Evolutionary conservation across 768 basidiomycete genomes (phyloP).

Genomic region (Leccinum broughii): DNA sequence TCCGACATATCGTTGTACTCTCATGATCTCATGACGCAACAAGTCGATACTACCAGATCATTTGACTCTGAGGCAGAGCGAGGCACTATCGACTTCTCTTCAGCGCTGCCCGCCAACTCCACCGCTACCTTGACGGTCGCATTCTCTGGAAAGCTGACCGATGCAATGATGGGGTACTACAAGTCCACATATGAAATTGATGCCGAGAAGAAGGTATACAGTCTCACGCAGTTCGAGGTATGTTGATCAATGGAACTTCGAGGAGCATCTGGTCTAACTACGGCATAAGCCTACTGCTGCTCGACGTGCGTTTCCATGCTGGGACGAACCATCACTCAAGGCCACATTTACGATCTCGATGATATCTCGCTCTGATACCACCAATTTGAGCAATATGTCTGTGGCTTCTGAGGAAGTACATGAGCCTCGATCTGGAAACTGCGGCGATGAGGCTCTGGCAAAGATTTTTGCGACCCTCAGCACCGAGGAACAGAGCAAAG

Average conservation of each 20-base stretch:
- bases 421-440: constrained; percentile 34
- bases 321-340: constrained; percentile 93
- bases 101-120: constrained; percentile 60
- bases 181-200: constrained; percentile 62
- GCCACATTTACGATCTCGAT: constrained; percentile 77
- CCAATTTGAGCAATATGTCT: constrained; percentile 88
- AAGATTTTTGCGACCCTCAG: constrained; percentile 45
- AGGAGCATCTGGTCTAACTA: constrained; percentile 1
- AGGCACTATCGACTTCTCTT: constrained; percentile 57
- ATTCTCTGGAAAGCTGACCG: constrained; percentile 69
- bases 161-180: constrained; percentile 84
- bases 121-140: constrained; percentile 69
- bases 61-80: constrained; percentile 68
- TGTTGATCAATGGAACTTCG: constrained; percentile 5
- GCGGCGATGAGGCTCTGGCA: constrained; percentile 34
- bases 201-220: constrained; percentile 64
- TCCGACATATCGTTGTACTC: constrained; percentile 56
- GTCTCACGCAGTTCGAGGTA: constrained; percentile 90
- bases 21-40: constrained; percentile 51
- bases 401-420: constrained; percentile 57
- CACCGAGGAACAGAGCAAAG: constrained; percentile 34
- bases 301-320: constrained; percentile 80
- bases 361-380: constrained; percentile 74
- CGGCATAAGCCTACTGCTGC: constrained; percentile 75
- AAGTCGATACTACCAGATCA: constrained; percentile 44